Evolutionary conservation across 2,329 filamentous ascomycete species (phyloP).

Genomic region (Hymenotorrendiella dingleyae): DNA sequence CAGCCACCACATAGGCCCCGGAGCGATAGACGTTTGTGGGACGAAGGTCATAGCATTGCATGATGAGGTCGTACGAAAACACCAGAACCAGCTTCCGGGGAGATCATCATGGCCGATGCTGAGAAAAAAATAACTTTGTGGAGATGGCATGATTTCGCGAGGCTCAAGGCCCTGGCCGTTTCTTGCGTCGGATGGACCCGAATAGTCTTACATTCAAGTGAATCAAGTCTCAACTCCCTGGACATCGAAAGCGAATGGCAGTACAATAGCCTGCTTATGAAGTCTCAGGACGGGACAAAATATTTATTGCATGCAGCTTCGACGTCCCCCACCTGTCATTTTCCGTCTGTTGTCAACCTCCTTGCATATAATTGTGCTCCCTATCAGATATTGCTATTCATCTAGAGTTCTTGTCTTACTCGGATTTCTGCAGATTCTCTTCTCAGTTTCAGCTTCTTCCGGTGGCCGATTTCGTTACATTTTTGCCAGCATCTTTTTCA

Average conservation of each 20-base stretch:
- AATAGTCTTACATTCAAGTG: background rate
- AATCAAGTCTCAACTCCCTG: background rate
- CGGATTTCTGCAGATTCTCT: constrained; percentile 6
- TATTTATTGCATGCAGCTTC: no score
- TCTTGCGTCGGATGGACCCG: no score
- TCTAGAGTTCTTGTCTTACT: constrained; percentile 6
- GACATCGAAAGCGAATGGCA: background rate
- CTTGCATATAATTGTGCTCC: constrained; percentile 2
- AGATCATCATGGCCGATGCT: background rate
- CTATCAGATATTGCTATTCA: background rate
- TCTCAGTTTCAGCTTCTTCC: constrained; percentile 5
- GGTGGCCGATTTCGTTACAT: background rate
- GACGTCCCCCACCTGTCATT: constrained; percentile 3
- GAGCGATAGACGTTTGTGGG: background rate
- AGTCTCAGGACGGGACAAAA: no score
- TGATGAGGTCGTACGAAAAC: background rate
- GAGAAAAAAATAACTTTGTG: background rate
- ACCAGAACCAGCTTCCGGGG: background rate
- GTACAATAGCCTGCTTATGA: no score
- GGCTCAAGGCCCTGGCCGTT: no score
- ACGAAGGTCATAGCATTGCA: background rate
- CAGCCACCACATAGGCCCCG: background rate
- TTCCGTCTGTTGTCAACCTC: constrained; percentile 1
- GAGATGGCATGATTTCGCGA: constrained; percentile 1
- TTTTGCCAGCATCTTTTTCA: no score